Base-by-base conservation (phyloP, 2,329 filamentous ascomycete species). In the Calonectria naviculata region DNA sequence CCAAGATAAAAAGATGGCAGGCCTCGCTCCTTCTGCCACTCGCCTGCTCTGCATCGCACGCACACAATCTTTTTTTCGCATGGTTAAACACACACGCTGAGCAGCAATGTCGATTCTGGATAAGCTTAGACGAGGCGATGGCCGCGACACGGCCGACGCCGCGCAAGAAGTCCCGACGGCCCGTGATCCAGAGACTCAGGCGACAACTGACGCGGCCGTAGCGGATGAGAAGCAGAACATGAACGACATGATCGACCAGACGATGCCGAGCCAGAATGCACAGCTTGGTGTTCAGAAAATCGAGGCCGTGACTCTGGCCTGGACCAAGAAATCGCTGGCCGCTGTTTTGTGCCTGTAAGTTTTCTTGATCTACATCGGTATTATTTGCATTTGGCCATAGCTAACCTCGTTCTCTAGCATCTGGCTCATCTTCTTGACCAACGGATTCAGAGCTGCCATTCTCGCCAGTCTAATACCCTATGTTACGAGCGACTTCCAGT, bases 351-450 rank as follows among this genome's bases (percentile, higher is more conserved):
- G 80, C 67, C 74, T 79, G 83, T 84, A 75, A 6, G 80, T 77
- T 13, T 4, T 2, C 19, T 4, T 26, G 9, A n/a, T 38, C 13
- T 29, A 21, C n/a, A n/a, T n/a, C n/a, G n/a, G n/a, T n/a, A n/a
- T n/a, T n/a, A n/a, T n/a, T n/a, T n/a, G n/a, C n/a, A n/a, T n/a
- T 26, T 13, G 36, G 34, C 12, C n/a, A 29, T n/a, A 12, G 49
- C 63, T 67, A 46, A 73, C 52, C 54, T 31, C 31, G 54, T 61
- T 60, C 42, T 19, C 41, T 38, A 81, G 80, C 13, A 81, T 90
- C 71, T 90, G 84, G 79, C 72, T 88, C 4, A 81, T 89, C 56
- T 87, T 87, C 78, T 85, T 89, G 47, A 84, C 87, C 76, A 88
- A 89, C 58, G 86, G 84, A 5, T 82, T 89, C 61, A 85, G 49